A percentile compares a stretch with the other conserved stretches of the same genome.
Evolutionary conservation across 371 early-diverging fungal genomes (phyloP).

Genomic region (Mucor mucedo): DNA sequence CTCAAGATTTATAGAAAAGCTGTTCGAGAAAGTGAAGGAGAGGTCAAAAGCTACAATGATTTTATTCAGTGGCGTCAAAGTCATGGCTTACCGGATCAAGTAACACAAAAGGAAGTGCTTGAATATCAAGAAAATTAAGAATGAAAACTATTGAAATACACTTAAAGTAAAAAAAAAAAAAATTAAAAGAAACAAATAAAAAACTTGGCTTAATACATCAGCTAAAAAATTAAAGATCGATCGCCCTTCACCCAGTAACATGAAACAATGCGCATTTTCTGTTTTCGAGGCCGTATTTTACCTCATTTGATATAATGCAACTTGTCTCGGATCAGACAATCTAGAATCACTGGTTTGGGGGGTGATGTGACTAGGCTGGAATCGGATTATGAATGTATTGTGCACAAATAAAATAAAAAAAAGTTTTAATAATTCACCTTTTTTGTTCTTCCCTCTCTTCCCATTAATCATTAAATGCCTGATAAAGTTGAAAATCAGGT

Average conservation of each 20-base stretch:
- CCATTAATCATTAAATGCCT: neutral
- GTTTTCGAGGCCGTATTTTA: too few species aligned
- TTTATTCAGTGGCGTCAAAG: slow-evolving; percentile 30
- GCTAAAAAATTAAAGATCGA: too few species aligned
- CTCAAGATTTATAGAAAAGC: slow-evolving; percentile 20
- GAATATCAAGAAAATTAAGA: neutral
- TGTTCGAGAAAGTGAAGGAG: slow-evolving; percentile 7
- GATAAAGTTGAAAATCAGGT: neutral
- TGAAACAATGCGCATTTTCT: too few species aligned
- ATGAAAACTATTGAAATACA: neutral
- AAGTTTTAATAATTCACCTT: neutral
- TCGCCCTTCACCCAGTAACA: too few species aligned
- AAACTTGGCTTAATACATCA: too few species aligned
- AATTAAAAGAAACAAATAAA: too few species aligned
- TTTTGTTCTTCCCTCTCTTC: neutral
- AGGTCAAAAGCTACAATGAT: slow-evolving; percentile 28
- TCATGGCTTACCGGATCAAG: slow-evolving; percentile 11
- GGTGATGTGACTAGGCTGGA: too few species aligned
- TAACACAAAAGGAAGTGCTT: neutral
- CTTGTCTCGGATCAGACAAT: too few species aligned
- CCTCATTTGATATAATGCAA: neutral
- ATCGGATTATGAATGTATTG: neutral
- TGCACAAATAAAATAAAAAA: neutral
- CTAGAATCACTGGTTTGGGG: too few species aligned
- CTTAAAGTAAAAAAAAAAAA: neutral